phyloP scores from a whole-genome alignment of 176 grass and related monocot species.

The Eleusine indica region DNA sequence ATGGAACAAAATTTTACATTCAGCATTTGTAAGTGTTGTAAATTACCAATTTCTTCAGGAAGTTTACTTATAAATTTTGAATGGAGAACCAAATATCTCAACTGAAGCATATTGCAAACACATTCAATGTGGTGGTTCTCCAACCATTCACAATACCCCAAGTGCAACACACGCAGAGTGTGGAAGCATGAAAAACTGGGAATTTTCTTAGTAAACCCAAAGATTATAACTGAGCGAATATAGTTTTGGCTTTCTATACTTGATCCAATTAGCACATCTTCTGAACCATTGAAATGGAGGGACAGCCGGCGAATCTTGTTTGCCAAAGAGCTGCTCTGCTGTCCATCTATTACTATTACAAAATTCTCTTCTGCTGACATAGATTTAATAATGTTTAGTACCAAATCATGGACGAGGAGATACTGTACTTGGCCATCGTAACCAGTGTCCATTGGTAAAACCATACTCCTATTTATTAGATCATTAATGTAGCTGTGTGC shows the following conservation, averaged over 20 bases:
- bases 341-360: neutral
- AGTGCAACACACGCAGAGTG: neutral
- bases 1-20: constrained; percentile 14
- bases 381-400: constrained; percentile 22
- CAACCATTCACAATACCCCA: neutral
- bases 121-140: constrained; percentile 15
- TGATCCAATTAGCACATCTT: neutral
- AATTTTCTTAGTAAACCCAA: constrained; percentile 8
- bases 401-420: constrained; percentile 12
- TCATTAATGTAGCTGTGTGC: neutral
- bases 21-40: constrained; percentile 6
- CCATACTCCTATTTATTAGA: constrained; percentile 37
- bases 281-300: neutral
- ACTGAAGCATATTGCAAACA: constrained; percentile 17
- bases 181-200: neutral
- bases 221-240: neutral
- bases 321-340: neutral
- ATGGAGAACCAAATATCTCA: constrained; percentile 5
- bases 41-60: constrained; percentile 14
- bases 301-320: constrained; percentile 5
- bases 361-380: constrained; percentile 34
- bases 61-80: neutral
- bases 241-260: neutral
- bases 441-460: neutral
- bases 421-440: neutral